A percentile compares a stretch with the other conserved stretches of the same genome.
phyloP scores from a whole-genome alignment of 2,329 filamentous ascomycete genomes.

The Claviceps sorghi region DNA sequence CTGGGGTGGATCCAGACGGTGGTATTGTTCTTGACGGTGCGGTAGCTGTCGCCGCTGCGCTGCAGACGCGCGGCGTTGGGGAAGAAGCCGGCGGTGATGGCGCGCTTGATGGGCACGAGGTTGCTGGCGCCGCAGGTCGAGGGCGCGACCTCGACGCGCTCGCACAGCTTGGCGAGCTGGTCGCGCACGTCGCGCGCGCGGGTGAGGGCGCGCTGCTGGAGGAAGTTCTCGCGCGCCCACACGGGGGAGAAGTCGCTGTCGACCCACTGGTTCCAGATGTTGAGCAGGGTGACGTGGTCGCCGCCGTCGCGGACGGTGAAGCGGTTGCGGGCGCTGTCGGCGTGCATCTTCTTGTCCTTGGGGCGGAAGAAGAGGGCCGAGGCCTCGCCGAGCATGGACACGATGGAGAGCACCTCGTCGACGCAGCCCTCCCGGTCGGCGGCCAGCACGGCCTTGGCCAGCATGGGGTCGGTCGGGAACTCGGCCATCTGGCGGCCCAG shows the following conservation, averaged over 20 bases:
- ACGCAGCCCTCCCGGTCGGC: constrained; percentile 86
- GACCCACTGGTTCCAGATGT: constrained; percentile 92
- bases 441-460: constrained; percentile 76
- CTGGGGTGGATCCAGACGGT: constrained; percentile 87
- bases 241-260: constrained; percentile 78
- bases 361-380: constrained; percentile 85
- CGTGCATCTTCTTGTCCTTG: constrained; percentile 94
- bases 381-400: constrained; percentile 86
- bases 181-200: constrained; percentile 84
- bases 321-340: constrained; percentile 74
- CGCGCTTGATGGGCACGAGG: constrained; percentile 63
- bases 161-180: constrained; percentile 81
- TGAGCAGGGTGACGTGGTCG: constrained; percentile 76
- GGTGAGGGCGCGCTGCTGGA: constrained; percentile 80
- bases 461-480: constrained; percentile 83
- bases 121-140: constrained; percentile 57
- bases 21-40: constrained; percentile 80
- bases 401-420: constrained; percentile 80
- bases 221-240: constrained; percentile 85
- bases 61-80: constrained; percentile 77
- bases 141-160: constrained; percentile 72
- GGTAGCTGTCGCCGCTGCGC: constrained; percentile 72
- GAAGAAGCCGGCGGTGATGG: constrained; percentile 86
- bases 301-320: constrained; percentile 87
- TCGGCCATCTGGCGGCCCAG: constrained; percentile 89